Conservation (phyloP, 371 early-diverging fungal genomes). For the Mucor lusitanicus region DNA sequence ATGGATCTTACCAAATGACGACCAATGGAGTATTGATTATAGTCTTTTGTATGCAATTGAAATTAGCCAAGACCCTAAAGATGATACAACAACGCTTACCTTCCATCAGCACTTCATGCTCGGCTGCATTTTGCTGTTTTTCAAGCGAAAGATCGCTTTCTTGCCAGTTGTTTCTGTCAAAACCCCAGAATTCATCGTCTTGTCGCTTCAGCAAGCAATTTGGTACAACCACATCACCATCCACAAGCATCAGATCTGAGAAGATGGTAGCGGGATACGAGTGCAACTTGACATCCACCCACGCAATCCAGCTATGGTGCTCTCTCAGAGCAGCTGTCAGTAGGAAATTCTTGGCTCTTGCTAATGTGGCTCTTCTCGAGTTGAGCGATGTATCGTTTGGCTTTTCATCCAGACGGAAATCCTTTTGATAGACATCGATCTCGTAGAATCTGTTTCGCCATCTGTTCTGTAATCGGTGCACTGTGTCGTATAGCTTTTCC, state of each 20-base stretch:
- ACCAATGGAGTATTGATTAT: slow-evolving; percentile 15
- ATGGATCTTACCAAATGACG: slow-evolving; percentile 20
- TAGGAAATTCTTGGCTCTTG: slow-evolving; percentile 55
- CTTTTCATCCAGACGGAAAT: slow-evolving; percentile 10
- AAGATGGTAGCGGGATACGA: slow-evolving; percentile 53
- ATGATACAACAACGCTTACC: slow-evolving; percentile 19
- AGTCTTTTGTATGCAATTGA: slow-evolving; percentile 6
- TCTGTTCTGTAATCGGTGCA: slow-evolving; percentile 24
- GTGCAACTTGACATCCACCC: slow-evolving; percentile 57
- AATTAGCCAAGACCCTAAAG: background rate
- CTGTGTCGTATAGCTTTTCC: slow-evolving; percentile 31
- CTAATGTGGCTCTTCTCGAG: slow-evolving; percentile 46
- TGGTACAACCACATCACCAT: slow-evolving; percentile 60
- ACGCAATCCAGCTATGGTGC: slow-evolving; percentile 54
- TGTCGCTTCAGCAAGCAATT: slow-evolving; percentile 50
- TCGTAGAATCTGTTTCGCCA: slow-evolving; percentile 29
- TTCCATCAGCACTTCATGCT: slow-evolving; percentile 37
- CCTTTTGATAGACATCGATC: slow-evolving; percentile 22
- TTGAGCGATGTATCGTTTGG: slow-evolving; percentile 12
- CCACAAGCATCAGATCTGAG: slow-evolving; percentile 49
- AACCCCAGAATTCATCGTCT: slow-evolving; percentile 41
- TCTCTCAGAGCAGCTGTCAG: slow-evolving; percentile 48
- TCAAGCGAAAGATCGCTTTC: slow-evolving; percentile 59
- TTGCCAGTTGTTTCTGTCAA: slow-evolving; percentile 69
- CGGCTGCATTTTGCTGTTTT: slow-evolving; percentile 46